A percentile compares a stretch with the other conserved stretches of the same genome.
These are phyloP conservation scores for Maudiozyma bulderi DNA, from an alignment of 805 yeast genomes.

Conservation along the genomic window DNA sequence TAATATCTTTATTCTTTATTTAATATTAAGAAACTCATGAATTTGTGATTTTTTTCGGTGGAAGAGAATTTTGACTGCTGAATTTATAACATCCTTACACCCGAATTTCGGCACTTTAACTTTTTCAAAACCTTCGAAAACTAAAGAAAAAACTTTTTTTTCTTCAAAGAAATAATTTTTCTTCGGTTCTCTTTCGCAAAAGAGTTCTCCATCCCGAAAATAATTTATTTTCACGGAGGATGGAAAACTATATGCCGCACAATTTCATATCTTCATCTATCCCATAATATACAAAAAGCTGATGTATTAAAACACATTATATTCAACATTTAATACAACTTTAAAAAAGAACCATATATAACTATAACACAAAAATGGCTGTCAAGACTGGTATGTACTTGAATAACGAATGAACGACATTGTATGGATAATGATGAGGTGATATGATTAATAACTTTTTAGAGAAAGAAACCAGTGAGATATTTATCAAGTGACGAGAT, in stretches of 20 bases:
- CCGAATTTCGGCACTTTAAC: background rate
- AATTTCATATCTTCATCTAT: background rate
- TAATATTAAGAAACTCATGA: background rate
- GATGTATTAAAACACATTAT: background rate
- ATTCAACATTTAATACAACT: background rate
- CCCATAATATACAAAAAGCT: background rate
- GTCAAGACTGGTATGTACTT: constrained; percentile 39
- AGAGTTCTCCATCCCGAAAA: background rate
- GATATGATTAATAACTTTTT: background rate
- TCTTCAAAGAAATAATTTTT: too few relatives aligned
- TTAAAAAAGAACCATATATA: background rate
- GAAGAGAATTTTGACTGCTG: too few relatives aligned
- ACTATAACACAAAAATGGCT: constrained; percentile 34
- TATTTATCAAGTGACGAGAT: too few relatives aligned
- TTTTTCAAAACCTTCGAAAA: background rate
- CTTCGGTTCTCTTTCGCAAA: too few relatives aligned
- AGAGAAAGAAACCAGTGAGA: background rate
- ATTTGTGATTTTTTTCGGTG: too few relatives aligned
- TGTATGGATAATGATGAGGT: background rate
- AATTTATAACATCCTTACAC: background rate
- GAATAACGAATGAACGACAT: background rate
- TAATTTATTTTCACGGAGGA: background rate
- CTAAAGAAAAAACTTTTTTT: background rate
- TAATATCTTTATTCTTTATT: background rate
- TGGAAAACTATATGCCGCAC: background rate